A percentile compares a stretch with the other conserved stretches of the same genome.
phyloP scores from a whole-genome alignment of 768 basidiomycete genomes.

The Agrocybe praecox region DNA sequence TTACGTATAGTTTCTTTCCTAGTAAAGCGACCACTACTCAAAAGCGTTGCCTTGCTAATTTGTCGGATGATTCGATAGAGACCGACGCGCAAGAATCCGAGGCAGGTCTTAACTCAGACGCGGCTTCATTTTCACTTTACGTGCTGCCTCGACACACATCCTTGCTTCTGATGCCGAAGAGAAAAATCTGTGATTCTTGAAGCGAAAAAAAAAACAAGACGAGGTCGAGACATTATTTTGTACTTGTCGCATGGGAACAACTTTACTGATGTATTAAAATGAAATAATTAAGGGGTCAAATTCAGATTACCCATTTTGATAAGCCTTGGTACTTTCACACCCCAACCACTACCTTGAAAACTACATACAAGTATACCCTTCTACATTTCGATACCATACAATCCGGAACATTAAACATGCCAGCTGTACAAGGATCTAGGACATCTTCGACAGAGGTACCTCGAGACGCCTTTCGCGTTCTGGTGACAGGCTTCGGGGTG shows the following conservation, averaged over 20 bases:
- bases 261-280: not conserved
- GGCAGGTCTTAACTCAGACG: too few relatives aligned
- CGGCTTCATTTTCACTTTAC: too few relatives aligned
- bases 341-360: not conserved
- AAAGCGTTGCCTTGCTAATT: too few relatives aligned
- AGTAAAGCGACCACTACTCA: too few relatives aligned
- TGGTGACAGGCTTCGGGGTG: conserved; percentile 41
- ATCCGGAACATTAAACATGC: not conserved
- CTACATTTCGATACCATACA: not conserved
- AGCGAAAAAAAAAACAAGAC: too few relatives aligned
- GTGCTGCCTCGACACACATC: too few relatives aligned
- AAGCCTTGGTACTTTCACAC: not conserved
- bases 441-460: conserved; percentile 5
- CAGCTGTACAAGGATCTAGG: not conserved
- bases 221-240: too few relatives aligned
- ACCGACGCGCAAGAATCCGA: too few relatives aligned
- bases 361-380: conserved; percentile 1
- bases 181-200: too few relatives aligned
- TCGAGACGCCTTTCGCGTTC: conserved; percentile 29
- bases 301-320: not conserved
- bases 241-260: not conserved
- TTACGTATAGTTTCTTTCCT: too few relatives aligned
- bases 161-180: too few relatives aligned
- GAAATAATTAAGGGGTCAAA: not conserved
- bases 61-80: too few relatives aligned